Percentiles rank a stretch among this genome's conserved stretches.
Evolutionary conservation across 352 stramenopile species (phyloP).

Genomic region (Halophytophthora polymorphica): DNA sequence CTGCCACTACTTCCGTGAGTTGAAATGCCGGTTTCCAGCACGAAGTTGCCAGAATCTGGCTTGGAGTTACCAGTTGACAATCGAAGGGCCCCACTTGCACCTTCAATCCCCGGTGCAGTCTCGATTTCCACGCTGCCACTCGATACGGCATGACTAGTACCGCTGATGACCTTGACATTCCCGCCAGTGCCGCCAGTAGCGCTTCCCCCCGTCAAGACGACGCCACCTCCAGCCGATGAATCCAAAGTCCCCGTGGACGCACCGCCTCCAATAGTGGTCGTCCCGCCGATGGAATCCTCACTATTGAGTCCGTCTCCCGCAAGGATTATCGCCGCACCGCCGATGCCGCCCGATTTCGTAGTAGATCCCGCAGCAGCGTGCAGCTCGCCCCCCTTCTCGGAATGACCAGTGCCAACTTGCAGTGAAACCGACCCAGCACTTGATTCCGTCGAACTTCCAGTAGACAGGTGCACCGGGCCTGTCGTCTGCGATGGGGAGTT

Average conservation of each 20-base stretch:
- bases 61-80: slow-evolving; percentile 33
- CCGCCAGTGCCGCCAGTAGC: slow-evolving; percentile 40
- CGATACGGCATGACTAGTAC: slow-evolving; percentile 27
- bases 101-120: slow-evolving; percentile 19
- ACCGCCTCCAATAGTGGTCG: slow-evolving; percentile 40
- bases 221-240: slow-evolving; percentile 34
- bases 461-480: slow-evolving; percentile 42
- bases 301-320: slow-evolving; percentile 25
- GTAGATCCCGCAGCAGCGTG: slow-evolving; percentile 28
- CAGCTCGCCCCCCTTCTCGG: slow-evolving; percentile 23
- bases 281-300: slow-evolving; percentile 44
- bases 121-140: slow-evolving; percentile 38
- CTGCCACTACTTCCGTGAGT: slow-evolving; percentile 38
- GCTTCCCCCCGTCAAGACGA: slow-evolving; percentile 43
- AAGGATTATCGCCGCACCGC: slow-evolving; percentile 17
- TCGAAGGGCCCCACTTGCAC: slow-evolving; percentile 26
- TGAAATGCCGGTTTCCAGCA: slow-evolving; percentile 46
- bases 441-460: slow-evolving; percentile 34
- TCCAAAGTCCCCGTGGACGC: slow-evolving; percentile 27
- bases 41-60: slow-evolving; percentile 37
- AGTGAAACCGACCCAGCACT: slow-evolving; percentile 38
- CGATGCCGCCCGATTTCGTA: slow-evolving; percentile 27
- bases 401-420: slow-evolving; percentile 30
- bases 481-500: slow-evolving; percentile 34
- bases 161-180: slow-evolving; percentile 39